A percentile compares a stretch with the other conserved stretches of the same genome.
These are phyloP conservation scores for Sclerotinia sclerotiorum DNA, from an alignment of 2,329 filamentous ascomycete genomes.

Conservation along the genomic window DNA sequence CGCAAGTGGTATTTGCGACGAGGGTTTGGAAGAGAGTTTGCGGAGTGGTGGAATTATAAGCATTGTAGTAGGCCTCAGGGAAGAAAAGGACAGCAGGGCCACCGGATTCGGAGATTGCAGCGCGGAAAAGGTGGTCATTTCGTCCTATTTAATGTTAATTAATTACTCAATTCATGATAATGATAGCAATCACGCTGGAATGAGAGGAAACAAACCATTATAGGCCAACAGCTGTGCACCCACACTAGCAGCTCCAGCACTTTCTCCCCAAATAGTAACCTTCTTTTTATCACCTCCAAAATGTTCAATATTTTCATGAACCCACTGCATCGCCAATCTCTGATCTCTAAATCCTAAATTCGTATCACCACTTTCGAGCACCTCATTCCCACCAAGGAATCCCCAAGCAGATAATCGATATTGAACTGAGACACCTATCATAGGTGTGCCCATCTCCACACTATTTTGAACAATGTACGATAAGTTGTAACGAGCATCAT, in stretches of 20 bases:
- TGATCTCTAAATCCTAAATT: constrained; percentile 50
- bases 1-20: constrained; percentile 39
- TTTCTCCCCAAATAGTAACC: constrained; percentile 50
- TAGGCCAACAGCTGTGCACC: constrained; percentile 46
- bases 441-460: constrained; percentile 45
- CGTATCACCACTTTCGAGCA: constrained; percentile 44
- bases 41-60: constrained; percentile 28
- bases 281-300: constrained; percentile 48
- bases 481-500: constrained; percentile 32
- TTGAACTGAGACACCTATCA: constrained; percentile 49
- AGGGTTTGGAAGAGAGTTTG: constrained; percentile 41
- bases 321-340: constrained; percentile 46
- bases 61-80: neutral
- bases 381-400: constrained; percentile 46
- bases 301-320: constrained; percentile 46
- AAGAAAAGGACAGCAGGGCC: constrained; percentile 32
- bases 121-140: constrained; percentile 55
- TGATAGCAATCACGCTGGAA: neutral
- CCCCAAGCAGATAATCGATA: constrained; percentile 49
- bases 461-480: constrained; percentile 41
- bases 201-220: constrained; percentile 35
- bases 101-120: constrained; percentile 50
- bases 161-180: neutral
- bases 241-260: constrained; percentile 38
- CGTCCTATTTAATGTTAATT: constrained; percentile 41